A percentile compares a stretch with the other conserved stretches of the same genome.
These are phyloP conservation scores for Cladophialophora bantiana DNA, from an alignment of 2,329 filamentous ascomycete genomes.

Conservation along the genomic window DNA sequence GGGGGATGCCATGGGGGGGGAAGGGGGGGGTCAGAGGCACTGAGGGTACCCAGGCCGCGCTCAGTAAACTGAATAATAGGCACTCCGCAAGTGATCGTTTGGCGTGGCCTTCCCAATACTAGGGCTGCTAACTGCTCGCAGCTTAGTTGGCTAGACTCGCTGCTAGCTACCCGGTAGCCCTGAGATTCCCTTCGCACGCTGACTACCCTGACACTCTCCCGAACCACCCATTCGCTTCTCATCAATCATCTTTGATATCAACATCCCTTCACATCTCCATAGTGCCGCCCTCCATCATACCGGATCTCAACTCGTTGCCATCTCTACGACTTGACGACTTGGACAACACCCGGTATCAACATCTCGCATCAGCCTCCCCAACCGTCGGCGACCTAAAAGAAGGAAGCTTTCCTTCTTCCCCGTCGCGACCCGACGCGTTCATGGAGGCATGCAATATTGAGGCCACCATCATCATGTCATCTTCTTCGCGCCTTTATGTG, in stretches of 20 bases:
- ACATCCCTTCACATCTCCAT: background rate
- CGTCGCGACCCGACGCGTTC: slow-evolving; percentile 29
- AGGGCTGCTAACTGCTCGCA: slow-evolving; percentile 7
- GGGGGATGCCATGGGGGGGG: background rate
- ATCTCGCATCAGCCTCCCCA: background rate
- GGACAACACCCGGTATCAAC: background rate
- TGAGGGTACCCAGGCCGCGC: background rate
- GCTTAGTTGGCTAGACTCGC: background rate
- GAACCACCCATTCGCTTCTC: slow-evolving; percentile 16
- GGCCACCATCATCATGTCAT: slow-evolving; percentile 27
- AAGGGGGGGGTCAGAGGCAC: background rate
- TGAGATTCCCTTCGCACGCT: slow-evolving; percentile 15
- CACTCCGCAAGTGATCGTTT: background rate
- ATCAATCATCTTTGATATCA: slow-evolving; percentile 14
- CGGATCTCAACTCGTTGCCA: slow-evolving; percentile 3
- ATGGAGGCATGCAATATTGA: slow-evolving; percentile 27
- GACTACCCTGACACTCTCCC: slow-evolving; percentile 15
- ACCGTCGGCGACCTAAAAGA: background rate
- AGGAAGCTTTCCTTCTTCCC: slow-evolving; percentile 23
- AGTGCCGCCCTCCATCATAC: background rate
- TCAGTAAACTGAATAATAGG: slow-evolving; percentile 6
- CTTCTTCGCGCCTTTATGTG: slow-evolving; percentile 13
- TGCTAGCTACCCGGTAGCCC: background rate
- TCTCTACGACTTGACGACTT: background rate
- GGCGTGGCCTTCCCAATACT: background rate